Conservation (phyloP, 345 rosid genomes). For the Ceriops zippeliana region DNA sequence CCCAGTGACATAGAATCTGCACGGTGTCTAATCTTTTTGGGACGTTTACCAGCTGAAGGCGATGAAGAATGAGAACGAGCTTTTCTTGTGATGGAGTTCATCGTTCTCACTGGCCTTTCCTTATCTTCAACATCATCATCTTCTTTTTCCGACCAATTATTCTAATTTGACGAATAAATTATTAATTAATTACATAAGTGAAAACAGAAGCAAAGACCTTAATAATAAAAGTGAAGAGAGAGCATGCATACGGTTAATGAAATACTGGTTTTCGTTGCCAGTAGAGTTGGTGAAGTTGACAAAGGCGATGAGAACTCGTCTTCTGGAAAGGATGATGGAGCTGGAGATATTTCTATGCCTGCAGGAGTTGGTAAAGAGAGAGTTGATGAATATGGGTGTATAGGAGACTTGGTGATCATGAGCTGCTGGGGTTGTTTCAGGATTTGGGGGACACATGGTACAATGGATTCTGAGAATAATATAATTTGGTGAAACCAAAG, state of each 20-base stretch:
- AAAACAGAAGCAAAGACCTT: not conserved
- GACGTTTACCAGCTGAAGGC: conserved; percentile 23
- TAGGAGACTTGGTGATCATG: conserved; percentile 7
- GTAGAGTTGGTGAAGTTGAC: not conserved
- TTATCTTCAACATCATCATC: conserved; percentile 1
- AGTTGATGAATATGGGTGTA: conserved; percentile 7
- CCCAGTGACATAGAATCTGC: not conserved
- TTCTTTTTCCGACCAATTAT: conserved; percentile 20
- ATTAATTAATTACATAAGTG: not conserved
- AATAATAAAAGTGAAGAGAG: too few species aligned
- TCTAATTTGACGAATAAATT: not conserved
- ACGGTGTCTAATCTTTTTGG: conserved; percentile 9
- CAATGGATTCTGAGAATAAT: conserved; percentile 32
- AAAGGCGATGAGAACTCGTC: conserved; percentile 9
- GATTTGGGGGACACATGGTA: conserved; percentile 15
- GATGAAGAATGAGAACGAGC: conserved; percentile 42
- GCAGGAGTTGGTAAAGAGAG: conserved; percentile 17
- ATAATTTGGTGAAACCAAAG: conserved; percentile 56
- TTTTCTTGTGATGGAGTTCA: conserved; percentile 16
- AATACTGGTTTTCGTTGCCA: not conserved
- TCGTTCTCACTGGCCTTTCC: conserved; percentile 33
- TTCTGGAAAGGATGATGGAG: conserved; percentile 3
- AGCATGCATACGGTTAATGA: not conserved
- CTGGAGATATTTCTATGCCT: conserved; percentile 5
- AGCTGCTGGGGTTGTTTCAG: conserved; percentile 10